Evolutionary conservation across 208 protist genomes (phyloP).

Genomic region (Naegleria gruberi): DNA sequence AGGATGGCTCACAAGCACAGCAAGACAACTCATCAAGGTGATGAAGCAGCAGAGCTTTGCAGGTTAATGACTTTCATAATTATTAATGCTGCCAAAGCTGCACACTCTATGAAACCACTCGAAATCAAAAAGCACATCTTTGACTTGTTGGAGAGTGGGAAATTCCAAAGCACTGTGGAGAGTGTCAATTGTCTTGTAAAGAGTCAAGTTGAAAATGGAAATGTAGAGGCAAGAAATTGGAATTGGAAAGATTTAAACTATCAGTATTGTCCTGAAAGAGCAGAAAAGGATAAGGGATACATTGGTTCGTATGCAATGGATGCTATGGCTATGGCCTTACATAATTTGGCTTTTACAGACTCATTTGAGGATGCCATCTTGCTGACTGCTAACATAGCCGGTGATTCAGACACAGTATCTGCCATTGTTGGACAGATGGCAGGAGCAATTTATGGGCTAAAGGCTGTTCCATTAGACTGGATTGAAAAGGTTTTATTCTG

Average conservation of each 20-base stretch:
- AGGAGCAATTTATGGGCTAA: slow-evolving; percentile 8
- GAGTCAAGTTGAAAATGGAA: background rate
- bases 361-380: background rate
- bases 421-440: background rate
- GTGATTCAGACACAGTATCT: background rate
- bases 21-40: background rate
- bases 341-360: background rate
- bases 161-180: background rate
- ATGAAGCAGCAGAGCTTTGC: background rate
- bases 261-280: background rate
- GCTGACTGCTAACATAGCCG: background rate
- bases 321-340: background rate
- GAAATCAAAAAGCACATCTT: background rate
- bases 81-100: background rate
- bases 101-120: background rate
- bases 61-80: background rate
- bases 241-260: background rate
- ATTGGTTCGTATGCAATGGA: background rate
- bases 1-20: background rate
- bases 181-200: background rate
- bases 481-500: background rate
- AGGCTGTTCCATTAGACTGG: background rate
- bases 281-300: background rate
- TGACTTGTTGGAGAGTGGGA: background rate
- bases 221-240: background rate